Evolutionary conservation across 495 filamentous ascomycete genomes (phyloP).

Genomic region (Cladorrhinum samala): DNA sequence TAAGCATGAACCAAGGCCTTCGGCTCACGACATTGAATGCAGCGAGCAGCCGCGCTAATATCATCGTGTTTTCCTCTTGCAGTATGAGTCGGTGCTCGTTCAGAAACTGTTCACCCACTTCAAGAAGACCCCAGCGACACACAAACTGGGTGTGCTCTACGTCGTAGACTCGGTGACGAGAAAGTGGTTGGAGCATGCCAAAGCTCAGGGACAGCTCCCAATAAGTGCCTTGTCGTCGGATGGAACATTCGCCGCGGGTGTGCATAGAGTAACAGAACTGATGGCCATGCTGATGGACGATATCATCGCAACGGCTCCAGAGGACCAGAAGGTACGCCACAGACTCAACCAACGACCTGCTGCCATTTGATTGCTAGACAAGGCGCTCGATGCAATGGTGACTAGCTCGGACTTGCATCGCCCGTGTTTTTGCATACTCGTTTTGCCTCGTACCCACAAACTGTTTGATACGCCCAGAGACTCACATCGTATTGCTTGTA

Average conservation of each 20-base stretch:
- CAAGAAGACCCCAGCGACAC: constrained; percentile 88
- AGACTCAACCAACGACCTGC: constrained; percentile 12
- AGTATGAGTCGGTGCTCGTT: constrained; percentile 94
- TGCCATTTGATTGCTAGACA: constrained; percentile 4
- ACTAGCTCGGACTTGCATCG: background rate
- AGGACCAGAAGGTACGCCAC: constrained; percentile 95
- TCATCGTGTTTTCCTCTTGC: constrained; percentile 15
- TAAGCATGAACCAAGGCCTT: constrained; percentile 42
- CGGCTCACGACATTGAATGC: background rate
- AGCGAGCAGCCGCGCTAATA: constrained; percentile 26
- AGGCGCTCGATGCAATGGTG: background rate
- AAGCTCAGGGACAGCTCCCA: constrained; percentile 68
- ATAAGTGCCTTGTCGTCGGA: constrained; percentile 70
- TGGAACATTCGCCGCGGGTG: constrained; percentile 90
- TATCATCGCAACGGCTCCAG: constrained; percentile 79
- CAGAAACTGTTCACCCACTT: constrained; percentile 96
- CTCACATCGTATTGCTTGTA: constrained; percentile 48
- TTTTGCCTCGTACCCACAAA: constrained; percentile 6
- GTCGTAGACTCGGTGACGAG: constrained; percentile 99
- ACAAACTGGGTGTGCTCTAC: constrained; percentile 99
- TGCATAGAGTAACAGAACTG: constrained; percentile 93
- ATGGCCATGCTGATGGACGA: constrained; percentile 93
- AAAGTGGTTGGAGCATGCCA: constrained; percentile 95
- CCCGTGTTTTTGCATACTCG: constrained; percentile 3
- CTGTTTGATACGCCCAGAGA: constrained; percentile 20